Evolutionary conservation across 169 alveolate species (phyloP), one percentile per base, ranked within the genome.

Genomic region (Besnoitia besnoiti): DNA sequence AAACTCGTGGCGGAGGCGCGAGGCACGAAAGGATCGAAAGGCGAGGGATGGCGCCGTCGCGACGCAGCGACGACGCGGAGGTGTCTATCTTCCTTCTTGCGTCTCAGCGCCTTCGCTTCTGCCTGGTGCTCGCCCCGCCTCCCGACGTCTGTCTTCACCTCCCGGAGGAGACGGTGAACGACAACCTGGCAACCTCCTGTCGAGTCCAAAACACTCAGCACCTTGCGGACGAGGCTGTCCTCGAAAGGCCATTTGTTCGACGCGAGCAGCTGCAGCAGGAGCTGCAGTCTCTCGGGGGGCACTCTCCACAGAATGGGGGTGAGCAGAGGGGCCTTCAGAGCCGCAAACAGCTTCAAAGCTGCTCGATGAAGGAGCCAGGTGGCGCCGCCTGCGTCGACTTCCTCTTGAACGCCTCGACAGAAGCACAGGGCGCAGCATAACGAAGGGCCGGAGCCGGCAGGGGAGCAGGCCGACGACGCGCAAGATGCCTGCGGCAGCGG

Each of bases 331-430:
- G 82, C 47, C 82, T 73, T 19, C 46, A 73, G 3, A 73, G 82
- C 40, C 46, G 82, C 16, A 8, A 73, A 37, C 16, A 73, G 47
- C 46, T 73, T 73, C 44, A 73, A 42, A 35, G 82, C 82, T 10
- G 47, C 82, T 2, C 82, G 82, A n/a, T 73, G 82, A n/a, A 73
- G 82, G 12, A 73, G 46, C 82, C 82, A 73, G 46, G n/a, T n/a
- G n/a, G 46, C 82, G n/a, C 82, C 82, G 27, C n/a, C 82, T 19
- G 46, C 82, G 46, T 73, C 82, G 24, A 73, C n/a, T 42, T 37
- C 47, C 21, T 73, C 82, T n/a, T 73, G 47, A 5, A n/a, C 82
- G 46, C 46, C 46, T 19, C 12, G 39, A 73, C 46, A 37, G 82
- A 73, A 73, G 46, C 82, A 73, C 44, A 35, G 24, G 24, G 82